A percentile compares a stretch with the other conserved stretches of the same genome.
phyloP scores from a whole-genome alignment of 1,139 yeast genomes.

The Hemisphaericaspora lyxosophila region DNA sequence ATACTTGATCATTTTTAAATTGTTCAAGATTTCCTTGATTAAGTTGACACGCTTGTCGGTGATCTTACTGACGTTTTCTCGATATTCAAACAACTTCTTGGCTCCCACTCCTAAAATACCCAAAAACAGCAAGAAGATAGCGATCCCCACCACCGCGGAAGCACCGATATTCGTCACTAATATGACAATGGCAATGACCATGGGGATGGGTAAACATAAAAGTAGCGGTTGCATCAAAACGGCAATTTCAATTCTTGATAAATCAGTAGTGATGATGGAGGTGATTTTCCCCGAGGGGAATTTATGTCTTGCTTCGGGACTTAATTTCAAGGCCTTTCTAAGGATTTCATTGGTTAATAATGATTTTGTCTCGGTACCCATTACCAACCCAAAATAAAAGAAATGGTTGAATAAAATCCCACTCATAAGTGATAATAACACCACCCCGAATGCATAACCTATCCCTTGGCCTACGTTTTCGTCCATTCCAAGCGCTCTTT shows the following conservation, averaged over 20 bases:
- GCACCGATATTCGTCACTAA: conserved; percentile 72
- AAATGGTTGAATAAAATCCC: conserved; percentile 62
- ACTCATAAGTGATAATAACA: conserved; percentile 24
- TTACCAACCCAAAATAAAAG: conserved; percentile 57
- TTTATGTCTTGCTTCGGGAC: conserved; percentile 27
- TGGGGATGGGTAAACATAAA: conserved; percentile 61
- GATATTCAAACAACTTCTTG: conserved; percentile 37
- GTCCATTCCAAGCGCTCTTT: conserved; percentile 22
- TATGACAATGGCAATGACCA: conserved; percentile 59
- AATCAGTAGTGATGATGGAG: conserved; percentile 71
- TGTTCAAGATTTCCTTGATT: conserved; percentile 63
- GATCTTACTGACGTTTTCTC: conserved; percentile 45
- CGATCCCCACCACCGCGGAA: conserved; percentile 66
- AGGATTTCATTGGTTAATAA: conserved; percentile 35
- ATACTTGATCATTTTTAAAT: conserved; percentile 67
- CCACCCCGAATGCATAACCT: conserved; percentile 38
- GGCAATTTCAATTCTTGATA: conserved; percentile 78
- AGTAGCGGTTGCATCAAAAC: conserved; percentile 67
- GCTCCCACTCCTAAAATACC: conserved; percentile 42
- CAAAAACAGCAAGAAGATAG: conserved; percentile 29
- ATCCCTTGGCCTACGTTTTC: conserved; percentile 30
- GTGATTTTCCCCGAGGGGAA: conserved; percentile 35
- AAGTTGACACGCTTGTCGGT: conserved; percentile 62
- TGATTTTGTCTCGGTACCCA: conserved; percentile 37
- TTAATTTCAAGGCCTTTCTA: conserved; percentile 31